Evolutionary conservation across 2,329 filamentous ascomycete species (phyloP).

Genomic region (Arthrinium phaeospermum): DNA sequence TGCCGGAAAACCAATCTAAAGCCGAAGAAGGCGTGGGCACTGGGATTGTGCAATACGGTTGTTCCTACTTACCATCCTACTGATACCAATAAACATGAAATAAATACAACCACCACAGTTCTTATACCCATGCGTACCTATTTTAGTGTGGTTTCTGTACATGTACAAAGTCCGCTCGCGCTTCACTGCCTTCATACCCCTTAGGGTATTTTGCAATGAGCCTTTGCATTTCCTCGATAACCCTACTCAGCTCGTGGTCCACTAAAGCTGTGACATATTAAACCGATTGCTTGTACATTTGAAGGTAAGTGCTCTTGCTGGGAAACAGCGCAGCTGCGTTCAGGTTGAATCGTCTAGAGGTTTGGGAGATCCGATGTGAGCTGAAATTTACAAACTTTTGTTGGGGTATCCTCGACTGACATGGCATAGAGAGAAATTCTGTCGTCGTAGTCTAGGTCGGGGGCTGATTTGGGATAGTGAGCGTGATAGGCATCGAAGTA

Average conservation of each 20-base stretch:
- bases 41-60: background rate
- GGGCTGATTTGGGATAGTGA: background rate
- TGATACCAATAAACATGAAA: background rate
- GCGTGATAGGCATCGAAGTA: background rate
- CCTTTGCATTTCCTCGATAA: background rate
- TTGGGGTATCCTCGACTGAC: too few relatives aligned
- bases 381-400: too few relatives aligned
- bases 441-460: background rate
- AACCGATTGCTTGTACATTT: too few relatives aligned
- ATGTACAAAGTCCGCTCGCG: background rate
- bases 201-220: background rate
- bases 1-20: conserved; percentile 31
- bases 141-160: background rate
- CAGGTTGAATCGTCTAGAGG: too few relatives aligned
- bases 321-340: background rate
- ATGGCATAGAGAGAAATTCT: background rate
- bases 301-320: background rate
- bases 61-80: background rate
- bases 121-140: too few relatives aligned
- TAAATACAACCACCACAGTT: background rate
- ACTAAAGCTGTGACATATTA: too few relatives aligned
- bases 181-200: background rate
- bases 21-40: background rate
- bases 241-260: too few relatives aligned
- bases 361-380: too few relatives aligned